Percentiles rank a stretch among this genome's conserved stretches.
Evolutionary conservation across 352 stramenopile species (phyloP).

Genomic region (Pythium guiyangense): DNA sequence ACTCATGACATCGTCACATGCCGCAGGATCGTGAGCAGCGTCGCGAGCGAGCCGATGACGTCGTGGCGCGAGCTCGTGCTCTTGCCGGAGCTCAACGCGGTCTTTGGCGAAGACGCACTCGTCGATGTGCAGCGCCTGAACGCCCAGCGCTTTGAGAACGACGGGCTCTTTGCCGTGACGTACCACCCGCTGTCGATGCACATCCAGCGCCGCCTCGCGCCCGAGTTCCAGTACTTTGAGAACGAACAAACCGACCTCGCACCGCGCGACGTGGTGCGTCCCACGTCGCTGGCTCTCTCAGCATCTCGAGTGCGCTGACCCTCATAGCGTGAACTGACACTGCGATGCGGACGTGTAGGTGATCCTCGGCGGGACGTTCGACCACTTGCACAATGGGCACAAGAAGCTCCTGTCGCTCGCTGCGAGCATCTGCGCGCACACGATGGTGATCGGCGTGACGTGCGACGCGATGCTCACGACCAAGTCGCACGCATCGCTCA

Average conservation of each 20-base stretch:
- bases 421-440: slow-evolving; percentile 38
- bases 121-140: slow-evolving; percentile 67
- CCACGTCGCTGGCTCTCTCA: not conserved
- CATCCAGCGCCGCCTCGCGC: slow-evolving; percentile 35
- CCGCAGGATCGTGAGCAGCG: slow-evolving; percentile 35
- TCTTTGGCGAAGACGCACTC: slow-evolving; percentile 58
- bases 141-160: slow-evolving; percentile 47
- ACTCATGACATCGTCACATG: not conserved
- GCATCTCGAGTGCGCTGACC: not conserved
- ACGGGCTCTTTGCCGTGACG: slow-evolving; percentile 49
- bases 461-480: slow-evolving; percentile 68
- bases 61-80: slow-evolving; percentile 67
- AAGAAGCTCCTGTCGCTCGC: slow-evolving; percentile 87
- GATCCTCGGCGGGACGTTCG: slow-evolving; percentile 85
- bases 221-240: slow-evolving; percentile 72
- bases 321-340: not conserved
- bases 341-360: slow-evolving; percentile 15
- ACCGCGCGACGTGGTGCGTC: slow-evolving; percentile 36
- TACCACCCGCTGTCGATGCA: slow-evolving; percentile 64
- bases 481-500: slow-evolving; percentile 69
- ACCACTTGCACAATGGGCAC: slow-evolving; percentile 90
- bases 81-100: slow-evolving; percentile 54
- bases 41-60: slow-evolving; percentile 13
- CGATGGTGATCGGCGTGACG: slow-evolving; percentile 78
- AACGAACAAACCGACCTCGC: slow-evolving; percentile 51